phyloP scores from a whole-genome alignment of 2,329 filamentous ascomycete genomes.

The Fusarium nygamai region DNA sequence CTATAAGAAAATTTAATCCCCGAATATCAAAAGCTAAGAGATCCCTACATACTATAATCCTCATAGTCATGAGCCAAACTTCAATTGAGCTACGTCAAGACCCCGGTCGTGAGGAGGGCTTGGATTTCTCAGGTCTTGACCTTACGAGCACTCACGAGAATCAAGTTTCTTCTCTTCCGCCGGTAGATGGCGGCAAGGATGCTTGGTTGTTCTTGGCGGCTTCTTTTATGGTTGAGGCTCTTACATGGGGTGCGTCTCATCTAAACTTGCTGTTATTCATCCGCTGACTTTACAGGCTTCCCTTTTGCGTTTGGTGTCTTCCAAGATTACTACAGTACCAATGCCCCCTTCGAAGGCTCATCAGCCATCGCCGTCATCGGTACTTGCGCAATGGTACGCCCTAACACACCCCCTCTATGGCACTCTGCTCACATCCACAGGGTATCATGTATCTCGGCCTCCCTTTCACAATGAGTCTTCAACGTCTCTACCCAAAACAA shows the following conservation, averaged over 20 bases:
- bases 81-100: conserved; percentile 2
- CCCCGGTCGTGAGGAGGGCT: background rate
- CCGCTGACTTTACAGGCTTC: conserved; percentile 60
- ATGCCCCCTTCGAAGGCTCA: conserved; percentile 65
- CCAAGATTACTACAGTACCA: conserved; percentile 72
- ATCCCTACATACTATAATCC: background rate
- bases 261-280: rapidly evolving
- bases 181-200: conserved; percentile 47
- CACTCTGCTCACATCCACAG: conserved; percentile 30
- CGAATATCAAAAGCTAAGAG: background rate
- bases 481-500: conserved; percentile 49
- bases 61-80: background rate
- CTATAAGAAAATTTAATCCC: background rate
- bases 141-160: background rate
- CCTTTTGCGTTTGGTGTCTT: conserved; percentile 76
- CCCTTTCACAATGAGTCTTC: conserved; percentile 3
- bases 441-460: conserved; percentile 65
- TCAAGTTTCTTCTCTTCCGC: conserved; percentile 34
- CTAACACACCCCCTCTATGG: background rate
- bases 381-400: conserved; percentile 66
- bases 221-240: conserved; percentile 46
- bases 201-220: conserved; percentile 49
- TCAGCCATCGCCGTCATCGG: conserved; percentile 70
- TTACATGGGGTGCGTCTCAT: conserved; percentile 46
- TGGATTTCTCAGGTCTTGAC: background rate